Evolutionary conservation across 164 flowering plant genomes (phyloP), one percentile per base, ranked within the genome.

Genomic region (Magnolia kwangsiensis): DNA sequence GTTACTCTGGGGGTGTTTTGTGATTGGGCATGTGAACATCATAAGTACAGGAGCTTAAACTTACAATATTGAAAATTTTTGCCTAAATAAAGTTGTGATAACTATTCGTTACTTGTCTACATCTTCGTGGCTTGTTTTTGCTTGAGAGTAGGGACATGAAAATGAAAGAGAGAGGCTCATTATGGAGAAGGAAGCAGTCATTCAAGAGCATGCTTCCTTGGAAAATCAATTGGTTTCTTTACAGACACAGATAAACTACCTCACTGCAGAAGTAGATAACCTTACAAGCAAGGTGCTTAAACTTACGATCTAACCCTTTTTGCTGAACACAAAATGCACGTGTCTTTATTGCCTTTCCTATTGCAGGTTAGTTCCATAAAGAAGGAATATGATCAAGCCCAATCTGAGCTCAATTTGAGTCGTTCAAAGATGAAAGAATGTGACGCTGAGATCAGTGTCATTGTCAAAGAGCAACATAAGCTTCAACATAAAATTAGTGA

Each of bases 101-200:
- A 59, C 13, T 11, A 7, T 59, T 59, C 63, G 14, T 19, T 59
- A 59, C 21, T 73, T 29, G 7, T 73, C 45, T 0, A 4, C 45
- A 37, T 68, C 37, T 19, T 72, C 76, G 55, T 84, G 24, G 59
- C 37, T 65, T 74, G 64, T 74, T 78, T 61, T 9, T 73, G 75
- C 21, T 9, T 31, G 63, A 37, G 7, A 20, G 7, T 69, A 94
- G 99, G 91, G 87, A 14, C 95, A 92, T 84, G 94, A 88, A 77
- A 96, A 86, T 88, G 90, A 91, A 80, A 87, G 82, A 72, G 96
- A 94, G 89, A 91, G 84, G 83, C 93, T 96, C 70, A 73, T 91
- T 64, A 89, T 96, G 99, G 96, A 96, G 80, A 89, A 83, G 88
- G 99, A 96, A 84, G 98, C 94, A 65, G 85, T 86, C n/a, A 74